Percentiles rank a stretch among this genome's conserved stretches.
These are phyloP conservation scores for Discostella pseudostelligera DNA, from an alignment of 108 stramenopile species.

Conservation along the genomic window DNA sequence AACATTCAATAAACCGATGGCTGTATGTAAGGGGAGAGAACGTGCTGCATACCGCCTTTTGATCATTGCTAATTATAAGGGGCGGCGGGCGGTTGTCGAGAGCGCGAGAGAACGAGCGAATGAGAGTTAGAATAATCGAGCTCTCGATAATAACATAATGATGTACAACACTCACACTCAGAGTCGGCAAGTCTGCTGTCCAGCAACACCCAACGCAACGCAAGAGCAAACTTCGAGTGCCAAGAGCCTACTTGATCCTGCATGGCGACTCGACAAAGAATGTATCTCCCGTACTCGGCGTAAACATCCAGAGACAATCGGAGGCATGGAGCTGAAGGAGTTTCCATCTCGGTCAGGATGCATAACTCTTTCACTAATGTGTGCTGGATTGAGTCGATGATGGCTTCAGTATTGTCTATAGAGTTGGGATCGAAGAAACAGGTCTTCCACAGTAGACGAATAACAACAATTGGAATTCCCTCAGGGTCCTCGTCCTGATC, in stretches of 20 bases:
- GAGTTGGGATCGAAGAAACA: conserved; percentile 25
- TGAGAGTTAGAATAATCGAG: neutral
- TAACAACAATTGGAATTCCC: conserved; percentile 32
- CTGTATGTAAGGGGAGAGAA: conserved; percentile 31
- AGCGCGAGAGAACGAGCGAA: neutral
- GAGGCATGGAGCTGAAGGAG: conserved; percentile 21
- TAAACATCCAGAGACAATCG: conserved; percentile 31
- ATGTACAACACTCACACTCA: conserved; percentile 15
- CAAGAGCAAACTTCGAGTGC: conserved; percentile 32
- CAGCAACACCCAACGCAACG: conserved; percentile 20
- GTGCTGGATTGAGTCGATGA: conserved; percentile 32
- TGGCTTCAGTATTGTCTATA: conserved; percentile 1
- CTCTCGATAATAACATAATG: neutral
- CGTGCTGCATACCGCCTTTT: conserved; percentile 28
- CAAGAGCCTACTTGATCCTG: conserved; percentile 18
- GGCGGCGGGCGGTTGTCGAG: neutral
- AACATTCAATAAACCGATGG: conserved; percentile 25
- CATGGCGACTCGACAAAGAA: conserved; percentile 17
- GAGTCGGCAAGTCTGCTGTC: conserved; percentile 12
- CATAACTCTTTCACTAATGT: conserved; percentile 34
- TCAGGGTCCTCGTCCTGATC: conserved; percentile 3
- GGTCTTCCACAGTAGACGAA: conserved; percentile 29
- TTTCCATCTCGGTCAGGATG: conserved; percentile 21
- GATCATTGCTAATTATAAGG: conserved; percentile 7
- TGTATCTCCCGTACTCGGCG: conserved; percentile 33